Evolutionary conservation across 495 filamentous ascomycete genomes (phyloP).

Genomic region (Xylaria intraflava): DNA sequence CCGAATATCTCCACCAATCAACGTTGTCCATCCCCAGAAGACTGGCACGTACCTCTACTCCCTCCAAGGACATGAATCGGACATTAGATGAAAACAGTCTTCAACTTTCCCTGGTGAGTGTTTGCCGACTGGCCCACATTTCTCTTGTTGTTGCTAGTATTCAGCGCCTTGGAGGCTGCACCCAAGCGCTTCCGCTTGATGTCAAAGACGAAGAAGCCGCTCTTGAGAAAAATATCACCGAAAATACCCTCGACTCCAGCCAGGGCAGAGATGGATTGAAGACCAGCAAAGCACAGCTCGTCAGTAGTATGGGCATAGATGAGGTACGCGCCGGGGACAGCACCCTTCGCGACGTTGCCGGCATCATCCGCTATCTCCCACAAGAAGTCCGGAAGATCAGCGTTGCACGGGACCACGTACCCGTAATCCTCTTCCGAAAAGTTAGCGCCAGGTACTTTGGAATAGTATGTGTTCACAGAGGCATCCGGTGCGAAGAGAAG

Average conservation of each 20-base stretch:
- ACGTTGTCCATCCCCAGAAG: neutral
- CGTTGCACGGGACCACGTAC: slow-evolving; percentile 55
- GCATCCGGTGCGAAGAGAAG: slow-evolving; percentile 58
- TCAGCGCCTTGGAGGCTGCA: slow-evolving; percentile 48
- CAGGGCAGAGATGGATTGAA: slow-evolving; percentile 46
- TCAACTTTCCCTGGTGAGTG: neutral
- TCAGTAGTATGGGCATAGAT: slow-evolving; percentile 52
- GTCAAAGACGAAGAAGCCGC: slow-evolving; percentile 70
- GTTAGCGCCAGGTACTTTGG: slow-evolving; percentile 51
- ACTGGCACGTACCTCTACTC: neutral
- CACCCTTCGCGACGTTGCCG: slow-evolving; percentile 49
- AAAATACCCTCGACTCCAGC: slow-evolving; percentile 55
- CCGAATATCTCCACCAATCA: neutral
- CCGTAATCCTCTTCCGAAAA: slow-evolving; percentile 53
- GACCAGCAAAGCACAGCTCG: slow-evolving; percentile 60
- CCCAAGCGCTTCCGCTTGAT: slow-evolving; percentile 60
- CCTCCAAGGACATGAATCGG: neutral
- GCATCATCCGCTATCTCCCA: slow-evolving; percentile 51
- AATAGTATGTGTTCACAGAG: slow-evolving; percentile 58
- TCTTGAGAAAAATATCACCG: slow-evolving; percentile 68
- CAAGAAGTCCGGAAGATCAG: slow-evolving; percentile 48
- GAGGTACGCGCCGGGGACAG: slow-evolving; percentile 62
- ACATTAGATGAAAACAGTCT: slow-evolving; percentile 5
- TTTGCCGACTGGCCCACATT: neutral
- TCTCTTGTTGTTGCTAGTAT: slow-evolving; percentile 15